phyloP scores from a whole-genome alignment of 805 yeast species.

The Nakazawaea wyomingensis region DNA sequence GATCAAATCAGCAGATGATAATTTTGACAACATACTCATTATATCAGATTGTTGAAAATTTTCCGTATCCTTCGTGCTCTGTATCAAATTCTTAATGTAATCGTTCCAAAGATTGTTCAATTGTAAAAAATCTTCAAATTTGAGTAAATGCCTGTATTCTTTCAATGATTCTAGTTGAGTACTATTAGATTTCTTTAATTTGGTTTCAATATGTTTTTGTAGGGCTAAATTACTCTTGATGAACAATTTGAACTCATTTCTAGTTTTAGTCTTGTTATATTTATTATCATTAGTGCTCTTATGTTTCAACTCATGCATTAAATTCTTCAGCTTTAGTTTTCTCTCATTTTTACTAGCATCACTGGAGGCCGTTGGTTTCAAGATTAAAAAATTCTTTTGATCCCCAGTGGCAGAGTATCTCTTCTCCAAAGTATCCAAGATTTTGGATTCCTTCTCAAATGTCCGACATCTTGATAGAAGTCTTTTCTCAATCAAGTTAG shows the following conservation, averaged over 20 bases:
- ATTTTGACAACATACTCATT: conserved; percentile 39
- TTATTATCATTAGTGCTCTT: neutral
- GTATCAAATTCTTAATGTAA: conserved; percentile 56
- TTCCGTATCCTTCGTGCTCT: conserved; percentile 21
- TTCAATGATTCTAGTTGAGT: conserved; percentile 17
- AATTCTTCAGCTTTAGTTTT: conserved; percentile 16
- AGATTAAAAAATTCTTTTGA: conserved; percentile 40
- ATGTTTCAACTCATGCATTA: conserved; percentile 16
- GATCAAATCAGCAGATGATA: conserved; percentile 75
- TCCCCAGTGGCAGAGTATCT: conserved; percentile 42
- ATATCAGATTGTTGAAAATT: conserved; percentile 14
- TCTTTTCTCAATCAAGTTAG: conserved; percentile 38
- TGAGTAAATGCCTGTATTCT: conserved; percentile 55
- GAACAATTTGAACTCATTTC: conserved; percentile 39
- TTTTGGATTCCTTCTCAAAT: conserved; percentile 28
- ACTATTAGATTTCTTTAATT: conserved; percentile 29
- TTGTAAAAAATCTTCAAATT: conserved; percentile 21
- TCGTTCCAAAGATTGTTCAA: conserved; percentile 63
- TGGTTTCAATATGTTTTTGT: conserved; percentile 35
- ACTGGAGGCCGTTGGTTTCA: conserved; percentile 36
- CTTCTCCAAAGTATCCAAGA: conserved; percentile 35
- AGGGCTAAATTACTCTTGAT: conserved; percentile 30
- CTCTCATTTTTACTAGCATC: conserved; percentile 14
- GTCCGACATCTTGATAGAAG: conserved; percentile 39
- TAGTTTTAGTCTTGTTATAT: conserved; percentile 16